Evolutionary conservation across 345 rosid genomes (phyloP).

Genomic region (Syzygium oleosum): DNA sequence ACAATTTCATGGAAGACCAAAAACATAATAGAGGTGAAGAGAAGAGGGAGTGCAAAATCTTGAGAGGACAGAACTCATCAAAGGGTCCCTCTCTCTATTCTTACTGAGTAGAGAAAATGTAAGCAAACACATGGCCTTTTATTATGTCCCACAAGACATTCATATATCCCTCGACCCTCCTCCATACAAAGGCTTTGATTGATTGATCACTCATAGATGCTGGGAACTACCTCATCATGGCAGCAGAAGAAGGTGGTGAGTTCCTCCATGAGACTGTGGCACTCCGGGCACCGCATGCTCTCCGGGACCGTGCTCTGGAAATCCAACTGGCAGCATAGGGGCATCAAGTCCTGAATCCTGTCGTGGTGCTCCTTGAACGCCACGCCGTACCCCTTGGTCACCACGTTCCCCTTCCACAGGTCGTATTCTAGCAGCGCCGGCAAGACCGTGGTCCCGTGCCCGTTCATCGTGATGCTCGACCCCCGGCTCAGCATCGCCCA

Average conservation of each 20-base stretch:
- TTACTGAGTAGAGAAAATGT: neutral
- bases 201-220: neutral
- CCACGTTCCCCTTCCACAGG: slow-evolving; percentile 50
- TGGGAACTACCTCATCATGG: slow-evolving; percentile 38
- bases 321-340: slow-evolving; percentile 64
- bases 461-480: slow-evolving; percentile 34
- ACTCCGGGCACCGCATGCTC: slow-evolving; percentile 65
- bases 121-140: neutral
- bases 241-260: slow-evolving; percentile 57
- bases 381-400: slow-evolving; percentile 39
- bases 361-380: slow-evolving; percentile 56
- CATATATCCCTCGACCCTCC: neutral
- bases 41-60: neutral
- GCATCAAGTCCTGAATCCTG: slow-evolving; percentile 26
- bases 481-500: slow-evolving; percentile 80
- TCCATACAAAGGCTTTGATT: neutral
- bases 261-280: slow-evolving; percentile 63
- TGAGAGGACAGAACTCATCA: neutral
- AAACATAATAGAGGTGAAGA: neutral
- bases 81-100: neutral
- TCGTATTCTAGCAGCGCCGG: slow-evolving; percentile 49
- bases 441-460: slow-evolving; percentile 41
- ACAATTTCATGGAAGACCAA: neutral
- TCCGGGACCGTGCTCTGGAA: slow-evolving; percentile 47
- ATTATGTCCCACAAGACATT: neutral